A percentile compares a stretch with the other conserved stretches of the same genome.
Evolutionary conservation across 331 rosid species (phyloP).

Genomic region (Prunus yedoensis): DNA sequence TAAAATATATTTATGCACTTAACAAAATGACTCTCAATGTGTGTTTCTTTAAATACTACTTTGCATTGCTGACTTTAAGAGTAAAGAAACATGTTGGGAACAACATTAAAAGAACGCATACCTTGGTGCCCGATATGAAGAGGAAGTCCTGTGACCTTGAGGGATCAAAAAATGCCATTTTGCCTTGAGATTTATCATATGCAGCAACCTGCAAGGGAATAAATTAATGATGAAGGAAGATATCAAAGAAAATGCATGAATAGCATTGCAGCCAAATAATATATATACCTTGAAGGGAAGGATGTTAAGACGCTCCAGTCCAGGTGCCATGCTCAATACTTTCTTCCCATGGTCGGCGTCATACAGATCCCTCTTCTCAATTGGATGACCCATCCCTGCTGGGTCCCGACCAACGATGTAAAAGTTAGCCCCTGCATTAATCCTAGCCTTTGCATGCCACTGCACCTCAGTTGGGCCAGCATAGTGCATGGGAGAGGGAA

Average conservation of each 20-base stretch:
- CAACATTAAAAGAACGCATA: conserved; percentile 22
- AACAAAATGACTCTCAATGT: not conserved
- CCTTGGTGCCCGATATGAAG: conserved; percentile 99
- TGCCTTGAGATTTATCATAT: conserved; percentile 88
- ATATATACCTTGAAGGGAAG: conserved; percentile 86
- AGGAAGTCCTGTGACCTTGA: conserved; percentile 86
- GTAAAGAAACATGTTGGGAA: not conserved
- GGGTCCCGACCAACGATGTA: conserved; percentile 99
- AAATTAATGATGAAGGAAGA: conserved; percentile 18
- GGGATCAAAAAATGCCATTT: conserved; percentile 97
- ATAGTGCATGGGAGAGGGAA: conserved; percentile 98
- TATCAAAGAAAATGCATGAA: not conserved
- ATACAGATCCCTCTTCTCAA: conserved; percentile 81
- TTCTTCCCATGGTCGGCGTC: conserved; percentile 99
- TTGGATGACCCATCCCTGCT: conserved; percentile 97
- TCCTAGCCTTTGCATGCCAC: conserved; percentile 99
- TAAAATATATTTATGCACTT: not conserved
- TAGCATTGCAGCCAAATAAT: not conserved
- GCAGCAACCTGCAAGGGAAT: conserved; percentile 79
- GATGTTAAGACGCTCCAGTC: conserved; percentile 87
- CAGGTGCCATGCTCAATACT: conserved; percentile 98
- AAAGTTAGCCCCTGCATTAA: conserved; percentile 96
- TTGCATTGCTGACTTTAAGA: not conserved
- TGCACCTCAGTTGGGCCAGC: conserved; percentile 99
- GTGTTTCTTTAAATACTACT: not conserved